These are phyloP conservation scores for Phylloporus sp. DNA, from an alignment of 768 basidiomycete species.

Conservation along the genomic window DNA sequence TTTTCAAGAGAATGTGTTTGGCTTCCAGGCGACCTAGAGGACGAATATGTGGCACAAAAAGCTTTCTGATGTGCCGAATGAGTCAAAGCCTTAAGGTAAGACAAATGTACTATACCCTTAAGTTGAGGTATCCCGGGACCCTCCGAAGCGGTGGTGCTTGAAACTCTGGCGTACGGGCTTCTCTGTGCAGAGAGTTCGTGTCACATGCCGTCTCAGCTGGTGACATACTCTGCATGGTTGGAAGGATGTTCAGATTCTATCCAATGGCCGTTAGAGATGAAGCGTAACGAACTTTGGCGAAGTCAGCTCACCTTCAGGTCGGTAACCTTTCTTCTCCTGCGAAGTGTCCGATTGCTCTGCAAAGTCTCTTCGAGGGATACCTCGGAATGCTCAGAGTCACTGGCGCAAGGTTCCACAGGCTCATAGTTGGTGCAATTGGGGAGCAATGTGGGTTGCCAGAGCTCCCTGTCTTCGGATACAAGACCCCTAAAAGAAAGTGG, in stretches of 20 bases:
- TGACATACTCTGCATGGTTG: not conserved
- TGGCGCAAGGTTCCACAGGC: not conserved
- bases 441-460: not conserved
- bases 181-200: not conserved
- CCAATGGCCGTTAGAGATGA: not conserved
- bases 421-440: not conserved
- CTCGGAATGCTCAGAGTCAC: not conserved
- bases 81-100: not conserved
- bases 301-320: slow-evolving; percentile 5
- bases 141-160: slow-evolving; percentile 4
- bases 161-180: not conserved
- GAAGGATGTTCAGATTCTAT: slow-evolving; percentile 1
- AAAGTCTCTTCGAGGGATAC: not conserved
- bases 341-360: not conserved
- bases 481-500: slow-evolving; percentile 1
- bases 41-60: not conserved
- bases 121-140: not conserved
- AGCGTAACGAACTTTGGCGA: not conserved
- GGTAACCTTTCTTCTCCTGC: not conserved
- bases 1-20: not conserved
- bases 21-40: not conserved
- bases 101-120: slow-evolving; percentile 1
- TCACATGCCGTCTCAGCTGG: slow-evolving; percentile 1
- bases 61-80: not conserved
- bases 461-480: not conserved